phyloP scores from a whole-genome alignment of 805 yeast species.

The Kodamaea lidongshanica region DNA sequence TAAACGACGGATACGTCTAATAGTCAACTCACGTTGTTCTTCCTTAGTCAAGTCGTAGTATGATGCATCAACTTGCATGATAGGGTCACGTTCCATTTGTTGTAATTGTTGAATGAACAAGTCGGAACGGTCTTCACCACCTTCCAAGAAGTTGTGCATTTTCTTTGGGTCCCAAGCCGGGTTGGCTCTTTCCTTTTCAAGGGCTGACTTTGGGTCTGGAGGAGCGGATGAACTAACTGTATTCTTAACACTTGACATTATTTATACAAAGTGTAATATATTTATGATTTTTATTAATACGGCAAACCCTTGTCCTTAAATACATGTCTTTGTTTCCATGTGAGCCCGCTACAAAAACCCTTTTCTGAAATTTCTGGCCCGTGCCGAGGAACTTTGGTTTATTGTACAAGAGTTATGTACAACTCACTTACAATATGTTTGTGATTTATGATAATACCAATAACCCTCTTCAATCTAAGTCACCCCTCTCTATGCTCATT shows the following conservation, averaged over 20 bases:
- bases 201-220: constrained; percentile 28
- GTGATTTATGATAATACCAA: too few species aligned
- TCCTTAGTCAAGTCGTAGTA: constrained; percentile 54
- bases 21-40: constrained; percentile 56
- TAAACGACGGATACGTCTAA: constrained; percentile 54
- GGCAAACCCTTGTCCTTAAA: too few species aligned
- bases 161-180: constrained; percentile 30
- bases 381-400: too few species aligned
- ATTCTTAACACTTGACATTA: constrained; percentile 7
- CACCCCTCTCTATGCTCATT: too few species aligned
- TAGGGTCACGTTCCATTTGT: constrained; percentile 63
- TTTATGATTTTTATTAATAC: too few species aligned
- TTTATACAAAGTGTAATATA: too few species aligned
- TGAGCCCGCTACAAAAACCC: too few species aligned
- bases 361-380: too few species aligned
- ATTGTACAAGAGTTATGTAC: too few species aligned
- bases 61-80: constrained; percentile 46
- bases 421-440: too few species aligned
- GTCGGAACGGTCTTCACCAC: constrained; percentile 41
- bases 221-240: constrained; percentile 9
- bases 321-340: too few species aligned
- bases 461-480: too few species aligned
- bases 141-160: constrained; percentile 54
- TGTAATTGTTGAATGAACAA: constrained; percentile 46
- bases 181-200: constrained; percentile 40